A percentile compares a stretch with the other conserved stretches of the same genome.
Evolutionary conservation across 2,329 filamentous ascomycete species (phyloP).

Genomic region (Nannizziopsis barbatae): DNA sequence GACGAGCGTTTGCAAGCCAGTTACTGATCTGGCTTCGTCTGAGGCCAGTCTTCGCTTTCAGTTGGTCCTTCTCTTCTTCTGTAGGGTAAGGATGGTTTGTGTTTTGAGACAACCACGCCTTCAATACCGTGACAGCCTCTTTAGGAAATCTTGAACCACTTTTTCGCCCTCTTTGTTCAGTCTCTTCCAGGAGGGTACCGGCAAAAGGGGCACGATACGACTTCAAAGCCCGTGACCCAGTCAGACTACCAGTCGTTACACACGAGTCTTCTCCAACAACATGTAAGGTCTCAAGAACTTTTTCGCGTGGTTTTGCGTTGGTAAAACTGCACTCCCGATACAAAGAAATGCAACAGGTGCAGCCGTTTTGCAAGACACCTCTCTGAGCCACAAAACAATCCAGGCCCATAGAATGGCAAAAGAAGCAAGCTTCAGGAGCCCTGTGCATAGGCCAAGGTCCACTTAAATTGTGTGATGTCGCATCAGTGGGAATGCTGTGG

Average conservation of each 20-base stretch:
- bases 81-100: constrained; percentile 76
- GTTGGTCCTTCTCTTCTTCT: constrained; percentile 70
- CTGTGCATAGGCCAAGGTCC: constrained; percentile 36
- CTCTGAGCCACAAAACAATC: constrained; percentile 38
- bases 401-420: constrained; percentile 37
- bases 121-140: constrained; percentile 67
- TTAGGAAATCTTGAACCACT: constrained; percentile 66
- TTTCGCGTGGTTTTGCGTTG: constrained; percentile 31
- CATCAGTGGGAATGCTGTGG: constrained; percentile 7
- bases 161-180: constrained; percentile 43
- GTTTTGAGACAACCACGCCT: constrained; percentile 74
- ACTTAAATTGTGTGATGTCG: constrained; percentile 17
- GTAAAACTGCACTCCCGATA: constrained; percentile 40
- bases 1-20: constrained; percentile 82
- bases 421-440: constrained; percentile 37
- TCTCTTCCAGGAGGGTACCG: constrained; percentile 23
- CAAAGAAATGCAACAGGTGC: constrained; percentile 39
- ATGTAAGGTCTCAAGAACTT: constrained; percentile 36
- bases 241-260: constrained; percentile 29
- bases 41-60: constrained; percentile 68
- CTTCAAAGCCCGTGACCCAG: constrained; percentile 33
- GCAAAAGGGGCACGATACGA: constrained; percentile 28
- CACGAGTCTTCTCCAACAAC: constrained; percentile 35
- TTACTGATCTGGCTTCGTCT: constrained; percentile 77
- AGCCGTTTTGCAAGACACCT: constrained; percentile 35